A percentile compares a stretch with the other conserved stretches of the same genome.
These are phyloP conservation scores for Glycine tomentella DNA, from an alignment of 306 rosid genomes.

Conservation along the genomic window DNA sequence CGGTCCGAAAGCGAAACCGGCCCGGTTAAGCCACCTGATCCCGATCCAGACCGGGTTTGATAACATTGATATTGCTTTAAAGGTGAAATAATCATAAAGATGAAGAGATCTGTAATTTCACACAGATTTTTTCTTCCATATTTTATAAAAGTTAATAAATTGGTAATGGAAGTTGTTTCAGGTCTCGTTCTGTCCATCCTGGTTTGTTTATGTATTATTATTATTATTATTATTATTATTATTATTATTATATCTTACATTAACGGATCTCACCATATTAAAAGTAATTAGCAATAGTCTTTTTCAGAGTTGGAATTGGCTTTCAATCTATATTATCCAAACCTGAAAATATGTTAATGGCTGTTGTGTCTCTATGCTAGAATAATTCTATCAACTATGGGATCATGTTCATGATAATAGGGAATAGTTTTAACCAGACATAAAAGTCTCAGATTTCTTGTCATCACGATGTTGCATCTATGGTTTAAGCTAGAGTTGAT, in stretches of 20 bases:
- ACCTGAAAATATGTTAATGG: constrained; percentile 25
- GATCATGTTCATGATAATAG: constrained; percentile 13
- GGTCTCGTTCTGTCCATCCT: constrained; percentile 6
- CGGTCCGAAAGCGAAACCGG: no score
- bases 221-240: no score
- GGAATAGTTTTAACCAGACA: constrained; percentile 10
- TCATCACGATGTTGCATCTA: constrained; percentile 23
- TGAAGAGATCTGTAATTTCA: constrained; percentile 25
- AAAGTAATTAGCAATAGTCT: constrained; percentile 19
- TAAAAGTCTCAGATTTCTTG: constrained; percentile 31
- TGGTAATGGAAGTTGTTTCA: constrained; percentile 25
- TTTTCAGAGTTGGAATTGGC: constrained; percentile 8
- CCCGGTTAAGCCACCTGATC: no score
- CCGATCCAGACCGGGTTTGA: no score
- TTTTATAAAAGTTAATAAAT: constrained; percentile 25
- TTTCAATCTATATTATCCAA: background rate
- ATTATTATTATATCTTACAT: background rate
- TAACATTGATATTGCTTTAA: no score
- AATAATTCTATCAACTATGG: constrained; percentile 26
- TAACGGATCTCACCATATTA: background rate
- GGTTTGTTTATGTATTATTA: constrained; percentile 23
- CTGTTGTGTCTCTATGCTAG: constrained; percentile 33
- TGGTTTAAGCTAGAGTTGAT: constrained; percentile 6
- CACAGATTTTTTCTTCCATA: constrained; percentile 10
- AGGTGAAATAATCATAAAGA: constrained; percentile 9